Conservation (phyloP, 2,329 filamentous ascomycete genomes). For the Tolypocladium guangdongense region DNA sequence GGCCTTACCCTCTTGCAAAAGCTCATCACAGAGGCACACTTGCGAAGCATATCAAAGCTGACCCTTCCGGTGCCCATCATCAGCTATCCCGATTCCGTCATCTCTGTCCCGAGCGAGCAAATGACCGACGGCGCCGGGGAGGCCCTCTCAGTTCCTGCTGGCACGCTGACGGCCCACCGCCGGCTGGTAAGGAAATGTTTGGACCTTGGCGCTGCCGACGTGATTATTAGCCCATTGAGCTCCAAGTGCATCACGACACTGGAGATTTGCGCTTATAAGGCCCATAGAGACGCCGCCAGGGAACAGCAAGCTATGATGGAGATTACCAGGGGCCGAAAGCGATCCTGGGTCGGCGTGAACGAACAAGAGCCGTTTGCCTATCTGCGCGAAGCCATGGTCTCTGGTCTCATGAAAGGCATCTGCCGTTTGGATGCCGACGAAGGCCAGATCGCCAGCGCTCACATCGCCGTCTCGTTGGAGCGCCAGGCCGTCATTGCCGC, state of each 20-base stretch:
- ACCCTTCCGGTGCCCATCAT: slow-evolving; percentile 46
- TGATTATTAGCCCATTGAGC: slow-evolving; percentile 70
- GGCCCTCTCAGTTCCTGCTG: slow-evolving; percentile 14
- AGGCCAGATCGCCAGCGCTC: slow-evolving; percentile 50
- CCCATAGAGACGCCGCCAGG: slow-evolving; percentile 63
- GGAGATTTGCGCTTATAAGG: slow-evolving; percentile 73
- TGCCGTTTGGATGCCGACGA: slow-evolving; percentile 59
- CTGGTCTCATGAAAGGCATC: slow-evolving; percentile 78
- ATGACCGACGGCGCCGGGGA: slow-evolving; percentile 29
- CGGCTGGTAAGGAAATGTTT: slow-evolving; percentile 58
- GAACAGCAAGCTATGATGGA: slow-evolving; percentile 64
- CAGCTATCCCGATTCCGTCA: slow-evolving; percentile 23
- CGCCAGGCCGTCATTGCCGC: slow-evolving; percentile 55
- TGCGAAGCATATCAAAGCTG: slow-evolving; percentile 44
- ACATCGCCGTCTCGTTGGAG: slow-evolving; percentile 56
- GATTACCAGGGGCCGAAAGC: slow-evolving; percentile 64
- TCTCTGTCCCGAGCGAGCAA: slow-evolving; percentile 15
- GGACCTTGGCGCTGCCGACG: slow-evolving; percentile 78
- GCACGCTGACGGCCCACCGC: slow-evolving; percentile 19
- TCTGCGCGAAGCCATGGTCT: slow-evolving; percentile 87
- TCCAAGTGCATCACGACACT: slow-evolving; percentile 63
- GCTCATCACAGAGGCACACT: slow-evolving; percentile 46
- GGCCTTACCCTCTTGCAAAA: slow-evolving; percentile 44
- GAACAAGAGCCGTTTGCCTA: slow-evolving; percentile 83
- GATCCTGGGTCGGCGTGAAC: slow-evolving; percentile 84